Evolutionary conservation across 2,329 filamentous ascomycete genomes (phyloP), one percentile per base, ranked within the genome.

Genomic region (Claviceps paspali): DNA sequence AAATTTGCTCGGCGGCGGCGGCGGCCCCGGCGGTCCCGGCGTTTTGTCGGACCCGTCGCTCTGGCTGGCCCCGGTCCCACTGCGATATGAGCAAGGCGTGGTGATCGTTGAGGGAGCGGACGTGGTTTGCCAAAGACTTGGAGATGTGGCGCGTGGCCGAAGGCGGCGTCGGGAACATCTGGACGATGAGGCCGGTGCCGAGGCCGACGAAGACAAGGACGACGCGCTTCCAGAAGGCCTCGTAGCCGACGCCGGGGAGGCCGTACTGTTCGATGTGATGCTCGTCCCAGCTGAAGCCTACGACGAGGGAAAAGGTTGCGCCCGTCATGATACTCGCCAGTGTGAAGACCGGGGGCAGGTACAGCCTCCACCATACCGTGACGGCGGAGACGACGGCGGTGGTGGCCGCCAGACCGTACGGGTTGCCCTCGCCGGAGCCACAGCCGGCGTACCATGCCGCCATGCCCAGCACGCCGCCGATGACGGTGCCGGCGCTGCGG

Each of bases 371-470:
- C 58, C 57, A 61, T 0, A 62, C 45, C 1, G 60, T 33, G 1
- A 59, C 47, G 1, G 54, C 36, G 6, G 53, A 51, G 12, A 59
- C 53, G 2, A 61, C 56, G 1, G 54, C 60, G 40, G 63, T 61
- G 4, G 60, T 59, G 1, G 65, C 67, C 3, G 55, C 63, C 33
- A 70, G 49, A 0, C 67, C 67, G 17, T 68, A 70, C 0, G 66
- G 57, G 40, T 69, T 70, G 0, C 67, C 67, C 0, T 47, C 39
- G 0, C 67, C 67, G 19, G 48, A 47, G 0, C 65, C 67, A 2
- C 67, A 63, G 0, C 65, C 67, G 14, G 67, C 62, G 29, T 71
- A 70, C 67, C 67, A 71, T 2, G 59, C 59, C 0, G 63, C 48
- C 46, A 70, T 51, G 0, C 62, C 67, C 6, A 68, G 35, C 0